Conservation (phyloP, 495 filamentous ascomycete genomes). For the Extremus antarcticus region DNA sequence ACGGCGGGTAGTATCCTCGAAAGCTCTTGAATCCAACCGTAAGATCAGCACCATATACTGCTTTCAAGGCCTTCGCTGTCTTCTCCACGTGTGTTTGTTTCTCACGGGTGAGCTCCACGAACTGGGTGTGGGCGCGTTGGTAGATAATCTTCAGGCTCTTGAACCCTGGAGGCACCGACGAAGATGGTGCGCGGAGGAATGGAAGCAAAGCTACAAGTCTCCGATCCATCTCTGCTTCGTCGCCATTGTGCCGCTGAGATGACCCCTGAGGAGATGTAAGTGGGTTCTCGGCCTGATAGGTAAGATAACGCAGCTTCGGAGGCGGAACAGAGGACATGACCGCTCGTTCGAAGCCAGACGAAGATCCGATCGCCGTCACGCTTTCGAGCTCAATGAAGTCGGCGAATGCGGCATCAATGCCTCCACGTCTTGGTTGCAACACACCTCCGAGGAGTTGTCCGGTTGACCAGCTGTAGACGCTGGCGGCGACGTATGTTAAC, state of each 20-base stretch:
- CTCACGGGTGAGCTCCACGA: background rate
- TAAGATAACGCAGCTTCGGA: background rate
- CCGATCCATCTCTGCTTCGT: background rate
- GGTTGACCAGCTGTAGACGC: background rate
- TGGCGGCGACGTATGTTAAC: background rate
- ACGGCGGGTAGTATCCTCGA: background rate
- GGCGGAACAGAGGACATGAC: background rate
- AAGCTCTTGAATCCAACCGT: background rate
- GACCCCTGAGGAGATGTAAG: background rate
- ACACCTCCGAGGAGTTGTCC: background rate
- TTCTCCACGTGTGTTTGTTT: background rate
- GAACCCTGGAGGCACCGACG: background rate
- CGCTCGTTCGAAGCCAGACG: background rate
- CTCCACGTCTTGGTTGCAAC: background rate
- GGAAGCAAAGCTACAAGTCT: background rate
- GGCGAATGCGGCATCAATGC: background rate
- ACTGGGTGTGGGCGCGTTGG: background rate
- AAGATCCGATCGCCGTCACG: background rate
- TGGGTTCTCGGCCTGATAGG: background rate
- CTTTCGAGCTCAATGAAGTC: background rate
- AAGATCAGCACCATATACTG: background rate
- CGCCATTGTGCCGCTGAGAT: background rate
- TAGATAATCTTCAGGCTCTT: background rate
- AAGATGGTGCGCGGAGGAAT: background rate
- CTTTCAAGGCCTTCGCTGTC: background rate